These are phyloP conservation scores for Nematodospora valgi DNA, from an alignment of 805 yeast species.

Conservation along the genomic window DNA sequence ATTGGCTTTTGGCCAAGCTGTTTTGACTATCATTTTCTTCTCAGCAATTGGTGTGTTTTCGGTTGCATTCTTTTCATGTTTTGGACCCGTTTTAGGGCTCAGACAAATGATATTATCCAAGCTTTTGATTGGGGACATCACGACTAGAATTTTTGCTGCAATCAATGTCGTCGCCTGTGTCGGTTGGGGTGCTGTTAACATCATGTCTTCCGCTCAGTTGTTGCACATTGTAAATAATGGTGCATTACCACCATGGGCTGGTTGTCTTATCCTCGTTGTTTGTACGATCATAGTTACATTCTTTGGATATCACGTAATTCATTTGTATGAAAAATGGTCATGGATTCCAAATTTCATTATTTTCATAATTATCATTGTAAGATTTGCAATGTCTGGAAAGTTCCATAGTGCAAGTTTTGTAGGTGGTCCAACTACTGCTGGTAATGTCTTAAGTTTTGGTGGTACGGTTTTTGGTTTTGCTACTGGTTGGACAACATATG, in stretches of 20 bases:
- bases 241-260: constrained; percentile 85
- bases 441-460: constrained; percentile 74
- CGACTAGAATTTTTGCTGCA: constrained; percentile 72
- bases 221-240: constrained; percentile 69
- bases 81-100: constrained; percentile 81
- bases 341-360: constrained; percentile 81
- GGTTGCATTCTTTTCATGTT: constrained; percentile 78
- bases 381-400: constrained; percentile 64
- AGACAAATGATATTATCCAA: constrained; percentile 85
- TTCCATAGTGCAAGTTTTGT: constrained; percentile 51
- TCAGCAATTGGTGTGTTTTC: constrained; percentile 68
- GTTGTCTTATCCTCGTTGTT: constrained; percentile 68
- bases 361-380: constrained; percentile 74
- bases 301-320: constrained; percentile 83
- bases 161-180: constrained; percentile 82
- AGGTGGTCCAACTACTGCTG: constrained; percentile 69
- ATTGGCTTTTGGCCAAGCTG: constrained; percentile 70
- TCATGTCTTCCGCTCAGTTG: constrained; percentile 83
- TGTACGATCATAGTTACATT: constrained; percentile 71
- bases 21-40: constrained; percentile 68
- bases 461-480: constrained; percentile 84
- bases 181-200: constrained; percentile 95
- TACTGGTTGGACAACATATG: constrained; percentile 91
- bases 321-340: constrained; percentile 75
- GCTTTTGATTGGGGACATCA: constrained; percentile 70